Percentiles rank a stretch among this genome's conserved stretches.
Conservation (phyloP, 441 rosid species). For the Biscutella laevigata region DNA sequence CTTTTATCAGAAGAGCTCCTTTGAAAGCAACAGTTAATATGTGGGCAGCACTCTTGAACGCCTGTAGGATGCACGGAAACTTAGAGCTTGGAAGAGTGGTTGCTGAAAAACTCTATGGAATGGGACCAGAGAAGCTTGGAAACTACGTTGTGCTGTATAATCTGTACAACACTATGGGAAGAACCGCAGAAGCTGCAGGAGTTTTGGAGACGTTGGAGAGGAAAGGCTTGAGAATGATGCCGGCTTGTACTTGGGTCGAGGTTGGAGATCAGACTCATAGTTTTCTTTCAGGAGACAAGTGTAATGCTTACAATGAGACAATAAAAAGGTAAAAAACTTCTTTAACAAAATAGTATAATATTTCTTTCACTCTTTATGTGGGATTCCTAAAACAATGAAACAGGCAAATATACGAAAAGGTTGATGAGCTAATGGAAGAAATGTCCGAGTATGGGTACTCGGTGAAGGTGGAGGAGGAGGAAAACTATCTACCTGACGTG, state of each 20-base stretch:
- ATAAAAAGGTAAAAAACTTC: conserved; percentile 19
- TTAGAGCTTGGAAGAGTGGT: conserved; percentile 74
- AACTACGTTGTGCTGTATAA: conserved; percentile 73
- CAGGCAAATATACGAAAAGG: conserved; percentile 52
- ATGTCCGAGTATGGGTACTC: conserved; percentile 47
- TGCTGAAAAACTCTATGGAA: conserved; percentile 68
- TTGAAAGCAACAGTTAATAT: conserved; percentile 67
- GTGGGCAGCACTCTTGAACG: conserved; percentile 92
- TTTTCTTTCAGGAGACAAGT: conserved; percentile 62
- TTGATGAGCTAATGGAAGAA: conserved; percentile 58
- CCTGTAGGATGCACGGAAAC: conserved; percentile 63
- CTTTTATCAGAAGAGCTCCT: conserved; percentile 55
- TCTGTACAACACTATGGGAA: conserved; percentile 65
- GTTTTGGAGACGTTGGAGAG: conserved; percentile 58
- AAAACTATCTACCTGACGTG: conserved; percentile 63
- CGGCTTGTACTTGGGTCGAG: conserved; percentile 78
- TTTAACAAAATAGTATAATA: neutral
- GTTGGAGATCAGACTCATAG: conserved; percentile 39
- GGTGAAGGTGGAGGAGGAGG: conserved; percentile 34
- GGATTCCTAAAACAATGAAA: too few relatives aligned
- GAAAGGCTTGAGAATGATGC: conserved; percentile 70
- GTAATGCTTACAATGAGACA: conserved; percentile 32
- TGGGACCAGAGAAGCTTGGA: conserved; percentile 79
- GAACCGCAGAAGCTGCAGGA: conserved; percentile 55
- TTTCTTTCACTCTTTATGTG: neutral